These are phyloP conservation scores for Parsonsia alboflavescens DNA, from an alignment of 257 asterid genomes.

Conservation along the genomic window DNA sequence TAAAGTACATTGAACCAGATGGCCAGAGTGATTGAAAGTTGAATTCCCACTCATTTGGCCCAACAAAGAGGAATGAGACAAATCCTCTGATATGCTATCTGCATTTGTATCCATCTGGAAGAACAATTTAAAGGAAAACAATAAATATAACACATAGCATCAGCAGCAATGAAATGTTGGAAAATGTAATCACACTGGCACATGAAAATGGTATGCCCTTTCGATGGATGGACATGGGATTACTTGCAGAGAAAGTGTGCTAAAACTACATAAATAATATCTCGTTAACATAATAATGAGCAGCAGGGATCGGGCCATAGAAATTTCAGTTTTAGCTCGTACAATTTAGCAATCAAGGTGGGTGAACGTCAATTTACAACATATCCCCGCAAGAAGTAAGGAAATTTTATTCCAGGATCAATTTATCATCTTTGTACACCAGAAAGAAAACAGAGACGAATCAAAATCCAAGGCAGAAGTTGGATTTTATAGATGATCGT, in stretches of 20 bases:
- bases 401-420: background rate
- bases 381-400: background rate
- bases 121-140: background rate
- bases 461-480: background rate
- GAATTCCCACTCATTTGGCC: slow-evolving; percentile 22
- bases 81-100: slow-evolving; percentile 37
- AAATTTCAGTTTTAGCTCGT: background rate
- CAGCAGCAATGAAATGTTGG: background rate
- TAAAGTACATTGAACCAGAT: slow-evolving; percentile 43
- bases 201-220: background rate
- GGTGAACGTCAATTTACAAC: background rate
- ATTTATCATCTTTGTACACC: background rate
- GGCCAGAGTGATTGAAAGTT: slow-evolving; percentile 19
- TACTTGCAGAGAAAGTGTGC: background rate
- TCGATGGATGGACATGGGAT: background rate
- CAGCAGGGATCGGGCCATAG: background rate
- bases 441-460: background rate
- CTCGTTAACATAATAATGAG: background rate
- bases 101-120: slow-evolving; percentile 32
- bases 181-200: background rate
- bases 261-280: background rate
- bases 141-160: slow-evolving; percentile 6
- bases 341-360: background rate
- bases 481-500: background rate
- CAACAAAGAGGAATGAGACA: slow-evolving; percentile 28